Percentiles rank a stretch among this genome's conserved stretches.
phyloP scores from a whole-genome alignment of 768 basidiomycete species.

The Hygrocybe coccinea region DNA sequence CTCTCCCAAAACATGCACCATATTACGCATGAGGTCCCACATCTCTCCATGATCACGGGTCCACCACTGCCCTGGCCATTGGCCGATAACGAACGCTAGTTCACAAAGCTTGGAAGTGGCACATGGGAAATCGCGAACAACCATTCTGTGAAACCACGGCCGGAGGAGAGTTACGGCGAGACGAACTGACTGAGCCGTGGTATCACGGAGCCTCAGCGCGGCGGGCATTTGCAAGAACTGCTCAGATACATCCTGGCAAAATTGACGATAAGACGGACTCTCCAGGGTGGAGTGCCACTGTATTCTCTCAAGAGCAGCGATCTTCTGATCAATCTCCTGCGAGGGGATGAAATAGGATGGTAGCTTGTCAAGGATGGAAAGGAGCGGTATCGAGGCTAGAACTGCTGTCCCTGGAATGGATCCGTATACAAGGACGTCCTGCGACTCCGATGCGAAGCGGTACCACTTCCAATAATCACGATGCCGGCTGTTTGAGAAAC shows the following conservation, averaged over 20 bases:
- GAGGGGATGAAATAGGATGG: conserved; percentile 62
- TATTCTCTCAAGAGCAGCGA: conserved; percentile 30
- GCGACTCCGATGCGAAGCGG: conserved; percentile 68
- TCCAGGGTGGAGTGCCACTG: conserved; percentile 55
- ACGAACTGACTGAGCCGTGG: conserved; percentile 62
- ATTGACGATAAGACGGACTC: conserved; percentile 60
- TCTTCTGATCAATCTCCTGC: conserved; percentile 23
- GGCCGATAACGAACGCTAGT: conserved; percentile 48
- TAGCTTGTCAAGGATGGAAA: conserved; percentile 57
- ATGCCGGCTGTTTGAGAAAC: conserved; percentile 42
- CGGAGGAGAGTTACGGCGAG: conserved; percentile 64
- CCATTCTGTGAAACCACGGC: conserved; percentile 59
- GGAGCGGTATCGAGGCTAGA: conserved; percentile 64
- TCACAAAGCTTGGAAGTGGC: conserved; percentile 34
- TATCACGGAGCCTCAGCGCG: conserved; percentile 58
- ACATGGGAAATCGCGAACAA: conserved; percentile 34
- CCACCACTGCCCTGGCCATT: conserved; percentile 71
- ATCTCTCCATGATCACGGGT: conserved; percentile 59
- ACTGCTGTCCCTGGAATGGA: conserved; percentile 63
- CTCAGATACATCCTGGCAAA: conserved; percentile 65
- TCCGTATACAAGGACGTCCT: conserved; percentile 68
- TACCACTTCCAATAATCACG: conserved; percentile 73
- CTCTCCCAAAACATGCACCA: conserved; percentile 58
- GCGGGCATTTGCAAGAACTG: conserved; percentile 52
- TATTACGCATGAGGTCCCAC: conserved; percentile 51